A percentile compares a stretch with the other conserved stretches of the same genome.
Conservation (phyloP, 495 filamentous ascomycete genomes). For the Aspergillus haitiensis region DNA sequence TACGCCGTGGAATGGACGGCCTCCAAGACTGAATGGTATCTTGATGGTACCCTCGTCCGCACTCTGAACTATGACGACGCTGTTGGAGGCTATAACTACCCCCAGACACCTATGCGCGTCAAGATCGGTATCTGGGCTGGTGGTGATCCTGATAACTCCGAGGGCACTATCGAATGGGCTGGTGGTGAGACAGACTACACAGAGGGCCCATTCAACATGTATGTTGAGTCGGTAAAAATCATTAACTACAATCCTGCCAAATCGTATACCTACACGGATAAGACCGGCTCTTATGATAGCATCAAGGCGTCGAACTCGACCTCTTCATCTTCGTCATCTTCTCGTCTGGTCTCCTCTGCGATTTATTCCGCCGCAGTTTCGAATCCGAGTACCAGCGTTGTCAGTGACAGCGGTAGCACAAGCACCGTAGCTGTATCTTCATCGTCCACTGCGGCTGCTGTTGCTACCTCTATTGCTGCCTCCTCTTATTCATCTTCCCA, state of each 20-base stretch:
- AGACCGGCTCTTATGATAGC: slow-evolving; percentile 35
- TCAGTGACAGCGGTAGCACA: not conserved
- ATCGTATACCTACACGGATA: slow-evolving; percentile 39
- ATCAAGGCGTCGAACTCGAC: slow-evolving; percentile 30
- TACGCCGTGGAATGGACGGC: slow-evolving; percentile 85
- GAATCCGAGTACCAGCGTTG: not conserved
- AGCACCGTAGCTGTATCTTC: not conserved
- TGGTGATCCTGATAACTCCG: slow-evolving; percentile 66
- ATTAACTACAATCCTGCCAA: slow-evolving; percentile 40
- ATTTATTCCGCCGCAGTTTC: not conserved
- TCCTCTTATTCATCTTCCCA: not conserved
- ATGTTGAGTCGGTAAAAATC: slow-evolving; percentile 49
- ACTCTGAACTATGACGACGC: slow-evolving; percentile 61
- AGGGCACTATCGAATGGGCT: slow-evolving; percentile 65
- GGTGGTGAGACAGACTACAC: slow-evolving; percentile 69
- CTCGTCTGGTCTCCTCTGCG: not conserved
- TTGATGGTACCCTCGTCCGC: slow-evolving; percentile 71
- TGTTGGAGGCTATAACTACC: slow-evolving; percentile 70
- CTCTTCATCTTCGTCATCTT: not conserved
- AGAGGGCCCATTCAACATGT: slow-evolving; percentile 69
- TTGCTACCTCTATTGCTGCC: not conserved
- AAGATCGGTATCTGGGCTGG: slow-evolving; percentile 82
- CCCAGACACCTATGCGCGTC: slow-evolving; percentile 84
- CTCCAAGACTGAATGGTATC: slow-evolving; percentile 69
- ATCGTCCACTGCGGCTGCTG: not conserved